These are phyloP conservation scores for Stagonosporopsis cucurbitacearum DNA, from an alignment of 2,329 filamentous ascomycete genomes.

Conservation along the genomic window DNA sequence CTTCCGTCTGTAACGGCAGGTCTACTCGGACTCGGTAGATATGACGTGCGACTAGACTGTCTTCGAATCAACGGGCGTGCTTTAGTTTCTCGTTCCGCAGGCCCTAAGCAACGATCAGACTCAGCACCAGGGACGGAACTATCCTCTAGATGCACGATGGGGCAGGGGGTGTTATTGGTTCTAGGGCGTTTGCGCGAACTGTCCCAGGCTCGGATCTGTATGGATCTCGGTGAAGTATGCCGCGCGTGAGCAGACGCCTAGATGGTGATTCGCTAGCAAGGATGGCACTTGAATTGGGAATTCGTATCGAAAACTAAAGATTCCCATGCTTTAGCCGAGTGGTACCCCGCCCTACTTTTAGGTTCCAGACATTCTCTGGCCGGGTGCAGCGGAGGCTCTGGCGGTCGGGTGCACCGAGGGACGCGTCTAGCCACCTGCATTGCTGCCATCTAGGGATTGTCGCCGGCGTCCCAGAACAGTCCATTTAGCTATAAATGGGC, in stretches of 20 bases:
- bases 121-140: conserved; percentile 12
- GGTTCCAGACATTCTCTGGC: background rate
- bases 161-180: background rate
- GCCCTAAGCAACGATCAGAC: conserved; percentile 2
- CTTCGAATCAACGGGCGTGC: conserved; percentile 11
- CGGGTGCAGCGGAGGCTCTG: conserved; percentile 4
- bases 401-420: conserved; percentile 6
- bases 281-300: conserved; percentile 10
- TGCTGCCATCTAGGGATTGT: background rate
- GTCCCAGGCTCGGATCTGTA: conserved; percentile 5
- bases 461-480: conserved; percentile 2
- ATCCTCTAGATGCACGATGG: background rate
- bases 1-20: conserved; percentile 3
- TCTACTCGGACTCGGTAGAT: conserved; percentile 14
- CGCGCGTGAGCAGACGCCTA: background rate
- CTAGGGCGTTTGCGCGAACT: background rate
- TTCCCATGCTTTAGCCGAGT: conserved; percentile 15
- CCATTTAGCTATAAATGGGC: background rate
- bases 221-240: conserved; percentile 15
- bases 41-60: conserved; percentile 23
- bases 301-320: conserved; percentile 12
- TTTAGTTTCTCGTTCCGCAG: conserved; percentile 9
- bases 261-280: background rate
- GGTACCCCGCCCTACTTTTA: background rate
- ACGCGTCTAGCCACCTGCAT: background rate